Evolutionary conservation across 73 alveolate genomes (phyloP).

Genomic region (Effrenium voratum): DNA sequence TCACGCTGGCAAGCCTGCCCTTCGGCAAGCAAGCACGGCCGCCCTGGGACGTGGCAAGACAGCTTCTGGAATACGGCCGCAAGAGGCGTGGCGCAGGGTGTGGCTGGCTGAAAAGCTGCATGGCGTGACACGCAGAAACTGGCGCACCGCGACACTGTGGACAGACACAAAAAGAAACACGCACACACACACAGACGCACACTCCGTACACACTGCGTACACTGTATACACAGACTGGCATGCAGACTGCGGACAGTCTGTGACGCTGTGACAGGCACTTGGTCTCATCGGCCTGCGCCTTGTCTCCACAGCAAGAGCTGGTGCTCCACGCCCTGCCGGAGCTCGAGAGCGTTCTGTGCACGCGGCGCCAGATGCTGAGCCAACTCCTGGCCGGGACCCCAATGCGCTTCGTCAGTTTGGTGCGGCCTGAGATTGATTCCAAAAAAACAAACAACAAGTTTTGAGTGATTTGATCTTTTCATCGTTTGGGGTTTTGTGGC

Average conservation of each 20-base stretch:
- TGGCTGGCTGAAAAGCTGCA: too few relatives aligned
- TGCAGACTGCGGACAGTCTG: too few relatives aligned
- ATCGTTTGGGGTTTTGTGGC: neutral
- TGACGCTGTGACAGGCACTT: slow-evolving; percentile 41
- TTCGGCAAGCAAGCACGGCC: slow-evolving; percentile 78
- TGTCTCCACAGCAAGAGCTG: slow-evolving; percentile 40
- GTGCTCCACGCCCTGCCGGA: slow-evolving; percentile 62
- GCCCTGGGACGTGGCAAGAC: slow-evolving; percentile 77
- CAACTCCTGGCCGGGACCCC: slow-evolving; percentile 4
- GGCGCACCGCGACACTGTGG: too few relatives aligned
- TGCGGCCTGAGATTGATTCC: neutral
- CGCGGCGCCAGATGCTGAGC: slow-evolving; percentile 16
- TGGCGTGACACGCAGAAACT: too few relatives aligned
- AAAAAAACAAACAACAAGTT: neutral
- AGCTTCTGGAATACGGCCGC: slow-evolving; percentile 50
- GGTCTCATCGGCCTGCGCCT: slow-evolving; percentile 56
- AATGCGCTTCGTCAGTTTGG: neutral
- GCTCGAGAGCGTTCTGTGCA: neutral
- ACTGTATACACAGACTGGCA: too few relatives aligned
- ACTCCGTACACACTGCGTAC: too few relatives aligned
- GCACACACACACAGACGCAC: too few relatives aligned
- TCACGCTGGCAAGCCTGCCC: slow-evolving; percentile 66
- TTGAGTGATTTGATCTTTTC: neutral
- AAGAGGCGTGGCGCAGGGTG: slow-evolving; percentile 29
- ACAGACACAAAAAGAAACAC: too few relatives aligned